Evolutionary conservation across 495 filamentous ascomycete species (phyloP).

Genomic region (Lasiosphaeria miniovina): DNA sequence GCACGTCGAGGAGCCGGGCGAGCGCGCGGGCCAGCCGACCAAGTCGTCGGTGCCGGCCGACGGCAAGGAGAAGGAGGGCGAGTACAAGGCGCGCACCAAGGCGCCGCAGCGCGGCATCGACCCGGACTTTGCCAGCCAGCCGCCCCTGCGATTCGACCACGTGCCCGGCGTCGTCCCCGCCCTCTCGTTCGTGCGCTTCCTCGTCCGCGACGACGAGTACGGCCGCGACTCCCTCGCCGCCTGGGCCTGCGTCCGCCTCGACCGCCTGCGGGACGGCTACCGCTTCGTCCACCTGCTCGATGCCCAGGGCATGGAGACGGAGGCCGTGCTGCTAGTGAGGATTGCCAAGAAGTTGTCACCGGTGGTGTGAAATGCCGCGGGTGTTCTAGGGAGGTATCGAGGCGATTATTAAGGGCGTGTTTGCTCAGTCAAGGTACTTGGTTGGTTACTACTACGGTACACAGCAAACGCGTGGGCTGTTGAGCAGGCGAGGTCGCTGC

Average conservation of each 20-base stretch:
- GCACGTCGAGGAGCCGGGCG: slow-evolving; percentile 67
- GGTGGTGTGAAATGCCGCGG: too few species aligned
- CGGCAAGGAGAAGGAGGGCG: slow-evolving; percentile 46
- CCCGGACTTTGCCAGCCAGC: slow-evolving; percentile 68
- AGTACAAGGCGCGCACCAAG: slow-evolving; percentile 71
- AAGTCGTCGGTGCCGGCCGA: slow-evolving; percentile 16
- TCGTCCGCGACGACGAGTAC: slow-evolving; percentile 78
- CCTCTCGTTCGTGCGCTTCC: slow-evolving; percentile 80
- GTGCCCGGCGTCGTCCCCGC: slow-evolving; percentile 69
- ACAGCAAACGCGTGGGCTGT: too few species aligned
- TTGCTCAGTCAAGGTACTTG: too few species aligned
- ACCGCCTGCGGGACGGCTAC: slow-evolving; percentile 71
- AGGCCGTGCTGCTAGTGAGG: slow-evolving; percentile 66
- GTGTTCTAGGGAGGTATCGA: too few species aligned
- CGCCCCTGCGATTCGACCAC: slow-evolving; percentile 54
- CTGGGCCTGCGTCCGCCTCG: slow-evolving; percentile 85
- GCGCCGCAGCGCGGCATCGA: slow-evolving; percentile 53
- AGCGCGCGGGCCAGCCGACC: slow-evolving; percentile 36
- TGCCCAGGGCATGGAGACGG: slow-evolving; percentile 48
- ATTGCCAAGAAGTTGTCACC: slow-evolving; percentile 52
- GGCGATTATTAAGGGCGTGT: too few species aligned
- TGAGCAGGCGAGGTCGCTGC: too few species aligned
- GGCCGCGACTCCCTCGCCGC: slow-evolving; percentile 72
- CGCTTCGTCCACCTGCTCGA: slow-evolving; percentile 73
- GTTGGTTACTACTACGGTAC: too few species aligned